Base-by-base conservation (phyloP, 2,329 filamentous ascomycete species). In the Stagonosporopsis tanaceti region DNA sequence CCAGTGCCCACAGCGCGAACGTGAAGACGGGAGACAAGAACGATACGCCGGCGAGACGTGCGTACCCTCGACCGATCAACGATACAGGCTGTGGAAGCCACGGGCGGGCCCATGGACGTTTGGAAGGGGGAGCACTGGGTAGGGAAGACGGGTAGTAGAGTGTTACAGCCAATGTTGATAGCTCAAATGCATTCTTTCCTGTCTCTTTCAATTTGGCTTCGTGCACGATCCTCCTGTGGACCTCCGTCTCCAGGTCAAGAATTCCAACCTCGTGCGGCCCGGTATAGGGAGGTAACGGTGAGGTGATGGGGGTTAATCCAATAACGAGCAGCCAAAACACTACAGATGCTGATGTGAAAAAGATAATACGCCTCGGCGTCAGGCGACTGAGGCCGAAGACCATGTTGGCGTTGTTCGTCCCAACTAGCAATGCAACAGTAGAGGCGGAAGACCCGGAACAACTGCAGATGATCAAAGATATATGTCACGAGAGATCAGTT, bases 11-110 rank as follows among this genome's bases (percentile, higher is more conserved):
- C 0, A 82, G 67, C 1, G 64, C 69, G 46, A 77, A 72, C 0
- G 76, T 78, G 61, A 81, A 79, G 20, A 80, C 38, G 17, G 61
- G 65, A 48, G 76, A 75, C 5, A 75, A 65, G 56, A 76, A 74
- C 59, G 74, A 72, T 32, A 78, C 69, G 12, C 74, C 68, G 0
- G 76, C 76, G 47, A 81, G 75, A 6, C 76, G 70, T 2, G 79
- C 78, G 51, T 81, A 81, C 9, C 79, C 79, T 40, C 77, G 76
- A 5, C 75, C 79, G 15, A 77, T 77, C 20, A 80, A 59, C 3
- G 71, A 69, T n/a, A 81, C 66, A 0, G 79, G 79, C 41, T 77
- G 77, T 6, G 78, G 75, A 20, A 81, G 68, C 79, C 79, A 81
- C 8, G 71, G 74, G 45, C 80, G 78, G 27, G 73, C 70, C 65